Evolutionary conservation across 306 rosid species (phyloP).

Genomic region (Vigna trinervia): DNA sequence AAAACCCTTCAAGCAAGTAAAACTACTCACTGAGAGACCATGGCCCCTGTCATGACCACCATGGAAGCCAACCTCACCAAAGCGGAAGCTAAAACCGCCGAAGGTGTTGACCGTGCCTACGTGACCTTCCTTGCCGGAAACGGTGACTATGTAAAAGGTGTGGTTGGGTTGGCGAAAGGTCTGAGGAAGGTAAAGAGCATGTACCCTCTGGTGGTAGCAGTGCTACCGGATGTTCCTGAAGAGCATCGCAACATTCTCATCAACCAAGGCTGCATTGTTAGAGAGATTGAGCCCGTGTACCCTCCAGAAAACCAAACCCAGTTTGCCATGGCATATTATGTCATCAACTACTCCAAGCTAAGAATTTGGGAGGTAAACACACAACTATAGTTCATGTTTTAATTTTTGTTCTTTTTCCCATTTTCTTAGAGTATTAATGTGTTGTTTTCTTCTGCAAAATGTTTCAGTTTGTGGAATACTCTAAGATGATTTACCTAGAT

Average conservation of each 20-base stretch:
- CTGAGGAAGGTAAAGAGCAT: conserved; percentile 62
- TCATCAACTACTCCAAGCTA: conserved; percentile 90
- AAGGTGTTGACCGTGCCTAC: conserved; percentile 52
- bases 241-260: conserved; percentile 69
- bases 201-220: conserved; percentile 83
- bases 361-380: conserved; percentile 86
- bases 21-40: conserved; percentile 19
- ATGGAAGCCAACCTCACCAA: background rate
- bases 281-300: conserved; percentile 72
- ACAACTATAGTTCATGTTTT: background rate
- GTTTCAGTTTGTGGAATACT: conserved; percentile 78
- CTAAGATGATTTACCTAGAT: conserved; percentile 81
- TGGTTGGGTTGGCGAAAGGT: conserved; percentile 88
- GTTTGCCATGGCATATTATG: conserved; percentile 90
- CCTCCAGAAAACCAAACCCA: conserved; percentile 81
- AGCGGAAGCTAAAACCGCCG: background rate
- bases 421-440: background rate
- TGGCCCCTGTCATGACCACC: conserved; percentile 61
- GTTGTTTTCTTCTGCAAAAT: background rate
- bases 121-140: conserved; percentile 85
- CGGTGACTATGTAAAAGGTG: conserved; percentile 84
- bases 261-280: conserved; percentile 72
- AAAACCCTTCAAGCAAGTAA: background rate
- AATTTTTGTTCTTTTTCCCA: background rate
- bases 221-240: conserved; percentile 78